These are phyloP conservation scores for Kurtzmaniella quercitrusa DNA, from an alignment of 1,139 yeast genomes.

Conservation along the genomic window DNA sequence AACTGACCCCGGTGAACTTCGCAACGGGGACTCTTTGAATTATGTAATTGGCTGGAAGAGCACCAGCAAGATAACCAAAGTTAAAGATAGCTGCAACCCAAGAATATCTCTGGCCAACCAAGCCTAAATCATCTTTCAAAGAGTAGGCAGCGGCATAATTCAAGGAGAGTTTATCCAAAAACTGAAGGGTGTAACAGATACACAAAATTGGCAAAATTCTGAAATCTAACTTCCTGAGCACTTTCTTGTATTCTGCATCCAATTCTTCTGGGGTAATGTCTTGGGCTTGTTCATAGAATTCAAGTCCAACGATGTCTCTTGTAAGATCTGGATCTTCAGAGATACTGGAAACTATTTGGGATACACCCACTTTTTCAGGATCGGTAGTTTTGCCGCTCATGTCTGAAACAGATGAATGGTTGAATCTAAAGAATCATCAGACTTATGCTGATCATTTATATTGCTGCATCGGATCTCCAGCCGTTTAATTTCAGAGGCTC, in stretches of 20 bases:
- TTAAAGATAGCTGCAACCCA: slow-evolving; percentile 64
- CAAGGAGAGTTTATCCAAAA: slow-evolving; percentile 45
- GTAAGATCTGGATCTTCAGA: slow-evolving; percentile 4
- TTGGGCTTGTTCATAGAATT: slow-evolving; percentile 27
- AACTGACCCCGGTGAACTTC: slow-evolving; percentile 41
- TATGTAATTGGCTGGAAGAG: slow-evolving; percentile 49
- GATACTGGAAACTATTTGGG: background rate
- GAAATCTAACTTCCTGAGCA: slow-evolving; percentile 37
- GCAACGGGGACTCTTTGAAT: slow-evolving; percentile 54
- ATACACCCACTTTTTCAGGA: background rate
- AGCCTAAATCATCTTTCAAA: slow-evolving; percentile 20
- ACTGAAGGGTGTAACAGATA: slow-evolving; percentile 45
- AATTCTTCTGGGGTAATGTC: slow-evolving; percentile 24
- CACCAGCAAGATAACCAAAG: slow-evolving; percentile 48
- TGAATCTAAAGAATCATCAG: background rate
- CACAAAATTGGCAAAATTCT: slow-evolving; percentile 43
- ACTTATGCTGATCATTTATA: background rate
- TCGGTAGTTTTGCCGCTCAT: background rate
- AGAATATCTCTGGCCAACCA: slow-evolving; percentile 21
- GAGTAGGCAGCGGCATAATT: slow-evolving; percentile 30
- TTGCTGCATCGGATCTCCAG: background rate
- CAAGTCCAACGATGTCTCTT: slow-evolving; percentile 20
- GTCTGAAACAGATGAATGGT: background rate
- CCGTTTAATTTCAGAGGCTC: background rate
- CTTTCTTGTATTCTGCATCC: slow-evolving; percentile 15